Evolutionary conservation across 306 rosid genomes (phyloP).

Genomic region (Senna tora): DNA sequence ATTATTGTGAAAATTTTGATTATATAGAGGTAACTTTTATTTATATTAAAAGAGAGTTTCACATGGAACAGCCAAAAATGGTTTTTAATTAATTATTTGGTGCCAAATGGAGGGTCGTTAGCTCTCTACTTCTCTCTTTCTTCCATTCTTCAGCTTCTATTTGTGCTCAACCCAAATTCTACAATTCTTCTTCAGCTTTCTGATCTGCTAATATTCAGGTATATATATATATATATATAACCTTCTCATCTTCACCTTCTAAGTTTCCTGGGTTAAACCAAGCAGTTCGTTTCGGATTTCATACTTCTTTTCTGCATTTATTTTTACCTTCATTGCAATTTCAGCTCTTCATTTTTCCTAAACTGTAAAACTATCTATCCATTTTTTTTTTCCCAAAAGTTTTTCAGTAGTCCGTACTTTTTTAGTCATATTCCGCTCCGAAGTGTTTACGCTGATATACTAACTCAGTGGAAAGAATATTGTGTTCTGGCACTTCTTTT

Average conservation of each 20-base stretch:
- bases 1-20: too few species aligned
- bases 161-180: slow-evolving; percentile 35
- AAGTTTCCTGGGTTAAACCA: not conserved
- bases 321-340: slow-evolving; percentile 21
- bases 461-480: not conserved
- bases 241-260: slow-evolving; percentile 26
- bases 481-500: too few species aligned
- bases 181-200: slow-evolving; percentile 34
- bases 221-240: slow-evolving; percentile 58
- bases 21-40: not conserved
- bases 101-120: slow-evolving; percentile 73
- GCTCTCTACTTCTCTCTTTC: slow-evolving; percentile 32
- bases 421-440: too few species aligned
- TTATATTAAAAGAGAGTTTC: slow-evolving; percentile 51
- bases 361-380: not conserved
- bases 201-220: slow-evolving; percentile 59
- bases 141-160: slow-evolving; percentile 26
- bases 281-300: not conserved
- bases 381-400: not conserved
- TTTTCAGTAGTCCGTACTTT: not conserved
- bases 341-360: not conserved
- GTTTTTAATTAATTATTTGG: slow-evolving; percentile 56
- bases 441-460: not conserved
- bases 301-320: not conserved
- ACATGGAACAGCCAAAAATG: slow-evolving; percentile 49